These are phyloP conservation scores for Rusavskia elegans DNA, from an alignment of 495 filamentous ascomycete species.

Conservation along the genomic window DNA sequence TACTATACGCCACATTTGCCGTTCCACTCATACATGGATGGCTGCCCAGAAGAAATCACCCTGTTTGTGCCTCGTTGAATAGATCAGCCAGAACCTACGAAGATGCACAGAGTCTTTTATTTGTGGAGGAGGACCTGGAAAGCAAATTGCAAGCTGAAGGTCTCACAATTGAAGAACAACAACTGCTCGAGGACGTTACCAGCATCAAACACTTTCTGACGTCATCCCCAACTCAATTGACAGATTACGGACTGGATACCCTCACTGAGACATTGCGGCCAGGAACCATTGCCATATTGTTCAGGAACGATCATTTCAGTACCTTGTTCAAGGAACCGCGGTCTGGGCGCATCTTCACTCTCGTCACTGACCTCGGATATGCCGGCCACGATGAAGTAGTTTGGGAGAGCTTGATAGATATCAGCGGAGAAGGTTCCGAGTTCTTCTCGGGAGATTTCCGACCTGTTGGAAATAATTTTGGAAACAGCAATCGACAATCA, in stretches of 20 bases:
- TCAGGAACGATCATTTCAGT: slow-evolving; percentile 93
- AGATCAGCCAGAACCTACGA: slow-evolving; percentile 71
- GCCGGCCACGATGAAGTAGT: slow-evolving; percentile 79
- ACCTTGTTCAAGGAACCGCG: slow-evolving; percentile 74
- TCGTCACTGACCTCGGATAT: slow-evolving; percentile 90
- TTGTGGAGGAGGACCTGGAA: slow-evolving; percentile 76
- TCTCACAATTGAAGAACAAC: slow-evolving; percentile 44
- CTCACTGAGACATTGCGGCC: slow-evolving; percentile 48
- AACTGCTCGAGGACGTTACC: slow-evolving; percentile 60
- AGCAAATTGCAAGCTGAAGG: slow-evolving; percentile 47
- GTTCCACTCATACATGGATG: slow-evolving; percentile 91
- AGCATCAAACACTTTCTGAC: slow-evolving; percentile 68
- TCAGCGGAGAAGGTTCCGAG: slow-evolving; percentile 67
- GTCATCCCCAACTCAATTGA: slow-evolving; percentile 72
- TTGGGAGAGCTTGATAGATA: slow-evolving; percentile 85
- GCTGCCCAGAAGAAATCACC: slow-evolving; percentile 51
- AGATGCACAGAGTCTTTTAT: slow-evolving; percentile 74
- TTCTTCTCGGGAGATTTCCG: slow-evolving; percentile 88
- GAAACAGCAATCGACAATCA: slow-evolving; percentile 1
- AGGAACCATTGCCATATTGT: slow-evolving; percentile 71
- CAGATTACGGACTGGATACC: slow-evolving; percentile 58
- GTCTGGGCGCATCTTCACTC: slow-evolving; percentile 50
- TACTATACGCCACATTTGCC: slow-evolving; percentile 70
- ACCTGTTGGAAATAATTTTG: slow-evolving; percentile 44
- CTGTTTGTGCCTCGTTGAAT: slow-evolving; percentile 47